phyloP scores from a whole-genome alignment of 2,329 filamentous ascomycete species.

The Ceratocystis papillata region DNA sequence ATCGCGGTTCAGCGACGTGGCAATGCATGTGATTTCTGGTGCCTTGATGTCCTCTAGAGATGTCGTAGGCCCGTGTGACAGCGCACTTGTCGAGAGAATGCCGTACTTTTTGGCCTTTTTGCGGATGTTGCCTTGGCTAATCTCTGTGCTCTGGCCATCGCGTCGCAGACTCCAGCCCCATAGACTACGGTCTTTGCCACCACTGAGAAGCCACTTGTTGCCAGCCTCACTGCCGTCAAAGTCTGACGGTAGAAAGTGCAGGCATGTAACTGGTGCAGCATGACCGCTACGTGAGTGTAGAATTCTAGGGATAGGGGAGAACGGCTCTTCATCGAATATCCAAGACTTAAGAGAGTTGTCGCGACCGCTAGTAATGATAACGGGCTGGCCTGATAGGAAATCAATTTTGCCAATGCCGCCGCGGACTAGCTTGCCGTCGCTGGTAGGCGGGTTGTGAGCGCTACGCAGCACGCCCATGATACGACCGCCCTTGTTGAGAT shows the following conservation, averaged over 20 bases:
- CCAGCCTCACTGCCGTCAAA: constrained; percentile 80
- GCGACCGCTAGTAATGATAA: constrained; percentile 78
- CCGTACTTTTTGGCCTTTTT: constrained; percentile 83
- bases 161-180: constrained; percentile 95
- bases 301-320: constrained; percentile 73
- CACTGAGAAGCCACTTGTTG: constrained; percentile 90
- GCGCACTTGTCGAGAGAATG: constrained; percentile 48
- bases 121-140: constrained; percentile 81
- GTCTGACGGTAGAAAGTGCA: constrained; percentile 76
- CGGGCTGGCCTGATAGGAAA: constrained; percentile 78
- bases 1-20: constrained; percentile 84
- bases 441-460: constrained; percentile 68
- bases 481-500: constrained; percentile 78
- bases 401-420: constrained; percentile 80
- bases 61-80: constrained; percentile 50
- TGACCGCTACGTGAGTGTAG: constrained; percentile 82
- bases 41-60: constrained; percentile 71
- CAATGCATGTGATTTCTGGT: constrained; percentile 82
- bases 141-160: constrained; percentile 84
- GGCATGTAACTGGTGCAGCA: constrained; percentile 68
- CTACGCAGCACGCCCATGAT: constrained; percentile 78
- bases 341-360: constrained; percentile 93
- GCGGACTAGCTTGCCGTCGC: constrained; percentile 44
- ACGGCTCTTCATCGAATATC: constrained; percentile 90
- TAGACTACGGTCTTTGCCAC: constrained; percentile 76